Percentiles rank a stretch among this genome's conserved stretches.
These are phyloP conservation scores for Tetradesmus obliquus DNA, from an alignment of 139 green algal species.

Conservation along the genomic window DNA sequence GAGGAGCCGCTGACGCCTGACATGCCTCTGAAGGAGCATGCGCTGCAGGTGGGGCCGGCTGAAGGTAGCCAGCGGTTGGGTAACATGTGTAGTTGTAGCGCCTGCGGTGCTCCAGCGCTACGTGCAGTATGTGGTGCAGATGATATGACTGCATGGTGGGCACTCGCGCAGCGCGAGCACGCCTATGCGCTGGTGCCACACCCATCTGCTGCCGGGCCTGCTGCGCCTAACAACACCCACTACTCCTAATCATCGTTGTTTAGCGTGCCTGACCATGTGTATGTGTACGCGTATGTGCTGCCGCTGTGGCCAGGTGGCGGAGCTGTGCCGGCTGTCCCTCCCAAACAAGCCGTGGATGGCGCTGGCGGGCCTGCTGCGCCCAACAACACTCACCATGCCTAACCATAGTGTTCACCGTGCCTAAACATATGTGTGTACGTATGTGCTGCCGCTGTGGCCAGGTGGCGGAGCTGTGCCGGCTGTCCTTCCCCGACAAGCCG, in stretches of 20 bases:
- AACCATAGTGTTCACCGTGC: too few relatives aligned
- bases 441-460: neutral
- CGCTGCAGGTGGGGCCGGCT: constrained; percentile 66
- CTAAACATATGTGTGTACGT: too few relatives aligned
- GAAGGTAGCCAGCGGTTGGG: neutral
- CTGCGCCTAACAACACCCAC: too few relatives aligned
- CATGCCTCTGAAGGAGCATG: constrained; percentile 81
- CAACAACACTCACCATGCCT: constrained; percentile 61
- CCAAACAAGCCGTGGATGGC: constrained; percentile 84
- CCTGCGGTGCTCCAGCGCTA: too few relatives aligned
- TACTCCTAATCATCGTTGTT: too few relatives aligned
- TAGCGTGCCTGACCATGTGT: too few relatives aligned
- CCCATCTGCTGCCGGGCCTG: too few relatives aligned
- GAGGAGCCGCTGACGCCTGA: constrained; percentile 61
- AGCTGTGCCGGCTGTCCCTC: constrained; percentile 74
- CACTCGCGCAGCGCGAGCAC: too few relatives aligned
- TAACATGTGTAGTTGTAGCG: neutral
- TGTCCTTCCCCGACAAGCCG: constrained; percentile 78
- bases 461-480: constrained; percentile 78
- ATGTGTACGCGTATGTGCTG: too few relatives aligned
- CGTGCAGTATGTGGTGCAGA: too few relatives aligned
- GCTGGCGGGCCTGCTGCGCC: constrained; percentile 79
- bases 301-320: constrained; percentile 50
- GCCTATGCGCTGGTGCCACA: too few relatives aligned
- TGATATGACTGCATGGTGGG: too few relatives aligned